phyloP scores from a whole-genome alignment of 495 filamentous ascomycete species.

The Xanthoparmelia taractica region DNA sequence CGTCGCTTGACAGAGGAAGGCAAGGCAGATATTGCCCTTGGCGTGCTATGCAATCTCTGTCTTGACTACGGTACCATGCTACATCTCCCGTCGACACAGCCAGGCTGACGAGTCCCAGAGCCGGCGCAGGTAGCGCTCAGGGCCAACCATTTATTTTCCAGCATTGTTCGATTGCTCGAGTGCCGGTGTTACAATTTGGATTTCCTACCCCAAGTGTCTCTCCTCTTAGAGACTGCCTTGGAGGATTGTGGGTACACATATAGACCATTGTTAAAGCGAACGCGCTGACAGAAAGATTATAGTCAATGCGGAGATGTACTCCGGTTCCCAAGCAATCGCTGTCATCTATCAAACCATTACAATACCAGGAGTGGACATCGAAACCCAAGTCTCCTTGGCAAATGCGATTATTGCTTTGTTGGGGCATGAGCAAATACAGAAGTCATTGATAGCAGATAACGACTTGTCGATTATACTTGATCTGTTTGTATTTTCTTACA shows the following conservation, averaged over 20 bases:
- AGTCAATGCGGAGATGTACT: constrained; percentile 7
- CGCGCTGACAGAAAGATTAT: background rate
- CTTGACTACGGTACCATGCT: constrained; percentile 57
- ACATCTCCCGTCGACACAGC: background rate
- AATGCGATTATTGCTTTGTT: constrained; percentile 1
- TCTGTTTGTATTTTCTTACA: constrained; percentile 11
- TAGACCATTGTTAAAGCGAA: background rate
- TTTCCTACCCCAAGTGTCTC: constrained; percentile 30
- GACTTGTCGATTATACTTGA: background rate
- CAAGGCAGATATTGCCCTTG: constrained; percentile 50
- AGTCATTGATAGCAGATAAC: background rate
- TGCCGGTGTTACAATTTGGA: constrained; percentile 30
- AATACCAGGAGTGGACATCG: background rate
- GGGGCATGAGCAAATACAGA: constrained; percentile 7
- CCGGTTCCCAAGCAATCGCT: background rate
- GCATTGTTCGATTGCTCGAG: constrained; percentile 36
- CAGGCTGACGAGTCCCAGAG: constrained; percentile 31
- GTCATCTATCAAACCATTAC: constrained; percentile 5
- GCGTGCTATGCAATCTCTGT: constrained; percentile 66
- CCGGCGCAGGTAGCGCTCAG: constrained; percentile 55
- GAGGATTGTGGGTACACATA: background rate
- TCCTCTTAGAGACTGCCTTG: constrained; percentile 26
- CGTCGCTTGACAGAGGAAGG: constrained; percentile 42
- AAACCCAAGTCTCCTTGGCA: background rate
- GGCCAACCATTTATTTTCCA: constrained; percentile 45